A percentile compares a stretch with the other conserved stretches of the same genome.
phyloP scores from a whole-genome alignment of 1,284 basidiomycete genomes.

The Irpex rosettiformis region DNA sequence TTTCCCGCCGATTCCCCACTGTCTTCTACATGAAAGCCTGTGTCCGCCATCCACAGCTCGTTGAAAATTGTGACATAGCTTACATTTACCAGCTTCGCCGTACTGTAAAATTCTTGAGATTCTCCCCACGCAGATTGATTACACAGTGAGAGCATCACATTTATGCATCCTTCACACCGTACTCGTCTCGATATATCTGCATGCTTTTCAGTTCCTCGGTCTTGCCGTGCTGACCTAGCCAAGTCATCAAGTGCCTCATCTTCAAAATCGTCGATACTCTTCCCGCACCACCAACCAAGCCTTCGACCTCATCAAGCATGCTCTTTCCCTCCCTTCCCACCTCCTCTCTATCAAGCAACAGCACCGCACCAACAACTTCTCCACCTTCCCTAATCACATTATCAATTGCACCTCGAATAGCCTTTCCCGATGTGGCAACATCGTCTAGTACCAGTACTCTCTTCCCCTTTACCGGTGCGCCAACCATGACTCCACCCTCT shows the following conservation, averaged over 20 bases:
- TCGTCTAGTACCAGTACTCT: conserved; percentile 91
- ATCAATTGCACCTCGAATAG: conserved; percentile 79
- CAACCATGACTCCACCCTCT: conserved; percentile 94
- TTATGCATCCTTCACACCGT: conserved; percentile 55
- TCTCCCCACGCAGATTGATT: no score
- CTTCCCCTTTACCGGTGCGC: conserved; percentile 76
- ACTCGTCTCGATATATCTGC: conserved; percentile 78
- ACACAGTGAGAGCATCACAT: no score
- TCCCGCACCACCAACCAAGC: conserved; percentile 63
- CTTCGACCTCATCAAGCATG: conserved; percentile 85
- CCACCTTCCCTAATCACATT: conserved; percentile 68
- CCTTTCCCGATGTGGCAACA: conserved; percentile 96
- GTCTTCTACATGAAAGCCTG: no score
- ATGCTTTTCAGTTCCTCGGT: conserved; percentile 70
- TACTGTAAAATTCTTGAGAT: no score
- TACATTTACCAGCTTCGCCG: no score
- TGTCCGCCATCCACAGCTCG: no score
- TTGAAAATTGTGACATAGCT: no score
- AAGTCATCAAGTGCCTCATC: conserved; percentile 84
- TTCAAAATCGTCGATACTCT: conserved; percentile 75
- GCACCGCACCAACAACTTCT: conserved; percentile 86
- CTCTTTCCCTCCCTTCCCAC: conserved; percentile 67
- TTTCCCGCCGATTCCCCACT: no score
- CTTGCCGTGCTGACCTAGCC: conserved; percentile 71
- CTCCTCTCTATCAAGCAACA: conserved; percentile 90